Evolutionary conservation across 2,329 filamentous ascomycete genomes (phyloP).

Genomic region (Epicoccum nigrum): DNA sequence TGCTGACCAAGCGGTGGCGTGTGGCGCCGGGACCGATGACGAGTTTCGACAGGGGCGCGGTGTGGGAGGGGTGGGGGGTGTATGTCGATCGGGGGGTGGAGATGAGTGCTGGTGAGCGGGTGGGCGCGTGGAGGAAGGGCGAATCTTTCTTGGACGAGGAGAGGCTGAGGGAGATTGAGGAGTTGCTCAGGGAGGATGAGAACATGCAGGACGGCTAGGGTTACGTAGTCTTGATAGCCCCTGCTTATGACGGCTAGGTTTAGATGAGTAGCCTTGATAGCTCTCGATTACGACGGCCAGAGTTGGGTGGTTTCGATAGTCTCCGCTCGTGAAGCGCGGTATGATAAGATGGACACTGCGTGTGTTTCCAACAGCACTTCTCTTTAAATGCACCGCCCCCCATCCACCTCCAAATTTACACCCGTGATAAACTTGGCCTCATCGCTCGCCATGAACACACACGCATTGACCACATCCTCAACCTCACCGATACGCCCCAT

Average conservation of each 20-base stretch:
- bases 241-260: no score
- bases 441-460: slow-evolving; percentile 63
- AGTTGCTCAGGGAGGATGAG: slow-evolving; percentile 11
- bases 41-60: slow-evolving; percentile 26
- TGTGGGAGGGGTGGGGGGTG: slow-evolving; percentile 45
- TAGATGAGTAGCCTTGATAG: no score
- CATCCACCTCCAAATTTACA: slow-evolving; percentile 51
- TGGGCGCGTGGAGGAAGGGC: slow-evolving; percentile 2
- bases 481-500: slow-evolving; percentile 65
- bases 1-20: slow-evolving; percentile 43
- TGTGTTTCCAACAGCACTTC: no score
- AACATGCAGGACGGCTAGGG: no score
- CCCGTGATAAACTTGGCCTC: slow-evolving; percentile 67
- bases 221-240: no score
- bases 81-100: slow-evolving; percentile 25
- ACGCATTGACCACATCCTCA: slow-evolving; percentile 65
- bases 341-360: no score
- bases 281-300: no score
- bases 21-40: slow-evolving; percentile 29
- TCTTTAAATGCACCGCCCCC: slow-evolving; percentile 46
- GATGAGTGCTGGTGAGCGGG: slow-evolving; percentile 29
- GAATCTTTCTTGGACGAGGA: no score
- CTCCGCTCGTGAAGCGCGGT: no score
- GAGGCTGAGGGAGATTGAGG: background rate
- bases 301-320: no score